Conservation (phyloP, 768 basidiomycete genomes). For the Leccinellum albellum region DNA sequence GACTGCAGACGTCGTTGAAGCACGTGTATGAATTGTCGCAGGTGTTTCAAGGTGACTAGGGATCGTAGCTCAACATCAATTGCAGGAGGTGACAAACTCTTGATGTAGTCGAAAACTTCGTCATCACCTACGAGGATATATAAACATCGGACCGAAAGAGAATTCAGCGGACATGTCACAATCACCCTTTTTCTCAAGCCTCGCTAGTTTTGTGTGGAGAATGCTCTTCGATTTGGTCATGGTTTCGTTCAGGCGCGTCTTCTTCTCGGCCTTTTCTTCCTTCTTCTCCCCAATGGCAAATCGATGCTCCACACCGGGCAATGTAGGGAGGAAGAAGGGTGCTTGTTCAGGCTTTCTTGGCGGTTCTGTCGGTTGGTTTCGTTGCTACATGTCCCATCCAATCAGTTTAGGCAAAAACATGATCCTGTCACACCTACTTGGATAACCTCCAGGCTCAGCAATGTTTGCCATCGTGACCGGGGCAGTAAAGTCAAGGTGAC, state of each 20-base stretch:
- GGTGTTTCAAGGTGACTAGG: constrained; percentile 58
- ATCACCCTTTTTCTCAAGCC: constrained; percentile 52
- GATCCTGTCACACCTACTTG: constrained; percentile 48
- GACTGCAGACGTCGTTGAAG: constrained; percentile 69
- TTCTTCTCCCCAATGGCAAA: constrained; percentile 58
- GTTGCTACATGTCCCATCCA: constrained; percentile 49
- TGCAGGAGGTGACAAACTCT: constrained; percentile 85
- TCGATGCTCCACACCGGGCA: constrained; percentile 81
- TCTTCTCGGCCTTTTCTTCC: constrained; percentile 35
- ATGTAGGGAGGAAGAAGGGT: constrained; percentile 94
- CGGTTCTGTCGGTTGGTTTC: constrained; percentile 95
- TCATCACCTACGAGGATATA: constrained; percentile 53
- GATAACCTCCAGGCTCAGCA: constrained; percentile 95
- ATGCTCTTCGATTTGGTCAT: constrained; percentile 56
- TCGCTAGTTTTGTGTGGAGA: constrained; percentile 62
- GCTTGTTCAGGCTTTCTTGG: constrained; percentile 94
- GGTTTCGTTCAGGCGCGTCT: constrained; percentile 51
- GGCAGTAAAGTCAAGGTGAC: constrained; percentile 91
- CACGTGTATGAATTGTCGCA: constrained; percentile 69
- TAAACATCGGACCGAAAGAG: constrained; percentile 5
- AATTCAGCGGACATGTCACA: constrained; percentile 45
- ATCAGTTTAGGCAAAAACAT: background rate
- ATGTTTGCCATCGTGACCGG: constrained; percentile 90
- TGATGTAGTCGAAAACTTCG: constrained; percentile 76
- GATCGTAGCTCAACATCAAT: constrained; percentile 89